Base-by-base conservation (phyloP, 306 rosid species). In the Albizia julibrissin region DNA sequence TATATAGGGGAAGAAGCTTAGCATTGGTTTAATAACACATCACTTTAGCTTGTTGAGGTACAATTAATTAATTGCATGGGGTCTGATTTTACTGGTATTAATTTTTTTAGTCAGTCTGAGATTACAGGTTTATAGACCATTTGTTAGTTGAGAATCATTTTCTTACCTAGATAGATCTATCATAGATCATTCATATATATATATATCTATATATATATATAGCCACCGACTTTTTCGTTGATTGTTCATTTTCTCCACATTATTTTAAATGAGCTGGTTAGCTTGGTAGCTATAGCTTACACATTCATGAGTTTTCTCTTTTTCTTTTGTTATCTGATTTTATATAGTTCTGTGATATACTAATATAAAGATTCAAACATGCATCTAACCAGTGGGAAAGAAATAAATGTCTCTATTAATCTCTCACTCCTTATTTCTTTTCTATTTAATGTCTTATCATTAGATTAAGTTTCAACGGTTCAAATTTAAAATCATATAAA, bases 221-320 rank as follows among this genome's bases (percentile, higher is more conserved):
- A 59, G 66, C 76, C 47, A 21, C 87, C 89, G 89, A 64, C 64
- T 72, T 83, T 72, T 50, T 54, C 2, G 85, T 79, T 86, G 82
- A 70, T 70, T 65, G 42, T 34, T 54, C 56, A 4, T 43, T 43
- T 24, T 70, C 34, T 43, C 2, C 75, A 40, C 24, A 18, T 6
- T 22, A 58, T 58, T 58, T 58, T 58, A 3, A 70, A 70, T 70
- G 34, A 70, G n/a, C 11, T 39, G 21, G 15, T 42, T 68, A 34
- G 5, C 46, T 67, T 0, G 15, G 5, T 37, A 10, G 24, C 42
- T 64, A 27, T 58, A n/a, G 26, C 26, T 44, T 10, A 2, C 39
- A 3, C 10, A 62, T 31, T 16, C 42, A 31, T 65, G 70, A 39
- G 50, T 21, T 39, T 10, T 50, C 40, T 69, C 18, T n/a, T 8